Conservation (phyloP, 345 rosid species). For the Geranium rotundifolium region DNA sequence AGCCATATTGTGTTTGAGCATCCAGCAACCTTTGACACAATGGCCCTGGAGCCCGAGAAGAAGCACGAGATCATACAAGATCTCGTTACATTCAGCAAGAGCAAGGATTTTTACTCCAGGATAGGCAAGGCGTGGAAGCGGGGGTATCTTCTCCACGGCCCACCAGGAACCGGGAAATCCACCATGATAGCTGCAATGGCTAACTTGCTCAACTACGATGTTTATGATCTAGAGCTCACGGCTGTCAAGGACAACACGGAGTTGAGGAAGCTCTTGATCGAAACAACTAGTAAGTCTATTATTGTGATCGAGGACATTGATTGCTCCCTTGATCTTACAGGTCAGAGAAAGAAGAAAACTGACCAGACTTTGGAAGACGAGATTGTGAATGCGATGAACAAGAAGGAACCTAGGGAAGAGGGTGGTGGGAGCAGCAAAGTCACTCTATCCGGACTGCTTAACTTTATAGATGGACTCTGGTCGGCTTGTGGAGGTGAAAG, state of each 20-base stretch:
- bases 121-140: conserved; percentile 37
- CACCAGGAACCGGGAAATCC: conserved; percentile 23
- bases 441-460: conserved; percentile 40
- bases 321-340: conserved; percentile 12
- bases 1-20: conserved; percentile 37
- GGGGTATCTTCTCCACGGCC: conserved; percentile 38
- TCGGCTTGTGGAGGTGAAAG: conserved; percentile 53
- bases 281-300: background rate
- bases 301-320: conserved; percentile 1
- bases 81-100: conserved; percentile 31
- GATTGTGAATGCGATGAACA: conserved; percentile 12
- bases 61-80: conserved; percentile 35
- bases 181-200: conserved; percentile 33
- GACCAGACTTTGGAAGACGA: conserved; percentile 22
- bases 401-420: conserved; percentile 23
- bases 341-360: background rate
- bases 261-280: conserved; percentile 22
- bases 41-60: conserved; percentile 36
- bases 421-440: conserved; percentile 23
- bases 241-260: conserved; percentile 28
- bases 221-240: conserved; percentile 26
- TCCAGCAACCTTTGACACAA: conserved; percentile 37
- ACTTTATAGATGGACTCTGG: conserved; percentile 54
- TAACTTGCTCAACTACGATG: conserved; percentile 22
- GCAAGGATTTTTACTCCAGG: conserved; percentile 33